phyloP scores from a whole-genome alignment of 1,284 basidiomycete genomes.

The Phlebopus sp. region DNA sequence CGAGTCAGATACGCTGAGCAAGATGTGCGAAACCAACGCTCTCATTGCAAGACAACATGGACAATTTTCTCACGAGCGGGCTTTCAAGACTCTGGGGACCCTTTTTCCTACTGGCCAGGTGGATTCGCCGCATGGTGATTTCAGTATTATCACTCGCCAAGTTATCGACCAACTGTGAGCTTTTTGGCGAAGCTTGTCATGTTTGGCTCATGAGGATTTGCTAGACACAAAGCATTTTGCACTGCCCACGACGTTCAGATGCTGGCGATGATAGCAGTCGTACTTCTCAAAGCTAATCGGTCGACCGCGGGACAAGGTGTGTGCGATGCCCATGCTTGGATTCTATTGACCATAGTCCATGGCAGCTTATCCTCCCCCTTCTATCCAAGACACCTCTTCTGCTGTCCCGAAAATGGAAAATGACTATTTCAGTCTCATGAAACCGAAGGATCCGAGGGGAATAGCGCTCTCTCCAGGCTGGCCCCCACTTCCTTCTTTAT shows the following conservation, averaged over 20 bases:
- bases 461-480: constrained; percentile 32
- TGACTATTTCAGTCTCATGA: constrained; percentile 51
- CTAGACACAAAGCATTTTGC: constrained; percentile 64
- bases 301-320: constrained; percentile 27
- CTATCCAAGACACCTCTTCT: constrained; percentile 19
- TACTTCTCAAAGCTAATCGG: constrained; percentile 52
- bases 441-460: constrained; percentile 31
- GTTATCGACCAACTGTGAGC: constrained; percentile 48
- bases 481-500: constrained; percentile 33
- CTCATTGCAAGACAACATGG: constrained; percentile 56
- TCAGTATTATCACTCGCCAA: constrained; percentile 31
- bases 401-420: constrained; percentile 19
- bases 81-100: constrained; percentile 63
- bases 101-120: constrained; percentile 41
- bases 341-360: neutral
- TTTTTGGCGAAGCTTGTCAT: constrained; percentile 1
- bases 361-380: constrained; percentile 13
- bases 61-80: constrained; percentile 68
- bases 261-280: constrained; percentile 72
- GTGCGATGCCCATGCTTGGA: constrained; percentile 1
- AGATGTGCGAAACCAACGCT: constrained; percentile 60
- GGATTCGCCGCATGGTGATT: constrained; percentile 11
- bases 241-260: constrained; percentile 75
- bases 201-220: constrained; percentile 11
- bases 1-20: constrained; percentile 40